These are phyloP conservation scores for Jamesozyma lodderae DNA, from an alignment of 805 yeast species.

Conservation along the genomic window DNA sequence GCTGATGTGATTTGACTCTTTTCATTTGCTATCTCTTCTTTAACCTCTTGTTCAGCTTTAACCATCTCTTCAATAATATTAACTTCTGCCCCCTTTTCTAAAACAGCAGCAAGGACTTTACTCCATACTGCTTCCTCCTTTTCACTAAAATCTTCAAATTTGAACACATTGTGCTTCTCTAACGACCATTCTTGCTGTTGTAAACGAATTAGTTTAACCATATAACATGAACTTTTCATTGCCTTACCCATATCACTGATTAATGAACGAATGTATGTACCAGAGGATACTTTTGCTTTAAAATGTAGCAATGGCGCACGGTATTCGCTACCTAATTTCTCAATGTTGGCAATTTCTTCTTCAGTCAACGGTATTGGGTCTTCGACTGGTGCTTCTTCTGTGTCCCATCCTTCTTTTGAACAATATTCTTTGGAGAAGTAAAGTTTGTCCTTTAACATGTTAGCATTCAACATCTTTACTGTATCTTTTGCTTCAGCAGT, in stretches of 20 bases:
- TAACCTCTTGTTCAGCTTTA: slow-evolving; percentile 21
- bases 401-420: slow-evolving; percentile 35
- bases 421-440: slow-evolving; percentile 51
- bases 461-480: slow-evolving; percentile 34
- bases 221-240: slow-evolving; percentile 71
- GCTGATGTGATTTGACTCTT: no score
- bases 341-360: slow-evolving; percentile 23
- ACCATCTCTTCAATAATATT: slow-evolving; percentile 35
- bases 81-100: slow-evolving; percentile 37
- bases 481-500: slow-evolving; percentile 20
- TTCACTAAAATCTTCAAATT: slow-evolving; percentile 53
- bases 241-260: slow-evolving; percentile 84
- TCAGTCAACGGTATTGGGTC: slow-evolving; percentile 34
- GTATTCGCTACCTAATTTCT: slow-evolving; percentile 32
- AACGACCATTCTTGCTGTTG: slow-evolving; percentile 82
- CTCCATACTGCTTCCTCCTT: slow-evolving; percentile 63
- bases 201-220: slow-evolving; percentile 70
- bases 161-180: slow-evolving; percentile 57
- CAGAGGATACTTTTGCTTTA: slow-evolving; percentile 77
- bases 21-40: slow-evolving; percentile 2
- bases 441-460: slow-evolving; percentile 54
- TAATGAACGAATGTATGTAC: slow-evolving; percentile 86
- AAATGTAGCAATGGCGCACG: slow-evolving; percentile 67
- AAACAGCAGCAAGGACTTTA: slow-evolving; percentile 46
- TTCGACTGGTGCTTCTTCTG: slow-evolving; percentile 32